These are phyloP conservation scores for Amanita exitialis DNA, from an alignment of 768 basidiomycete genomes.

Conservation along the genomic window DNA sequence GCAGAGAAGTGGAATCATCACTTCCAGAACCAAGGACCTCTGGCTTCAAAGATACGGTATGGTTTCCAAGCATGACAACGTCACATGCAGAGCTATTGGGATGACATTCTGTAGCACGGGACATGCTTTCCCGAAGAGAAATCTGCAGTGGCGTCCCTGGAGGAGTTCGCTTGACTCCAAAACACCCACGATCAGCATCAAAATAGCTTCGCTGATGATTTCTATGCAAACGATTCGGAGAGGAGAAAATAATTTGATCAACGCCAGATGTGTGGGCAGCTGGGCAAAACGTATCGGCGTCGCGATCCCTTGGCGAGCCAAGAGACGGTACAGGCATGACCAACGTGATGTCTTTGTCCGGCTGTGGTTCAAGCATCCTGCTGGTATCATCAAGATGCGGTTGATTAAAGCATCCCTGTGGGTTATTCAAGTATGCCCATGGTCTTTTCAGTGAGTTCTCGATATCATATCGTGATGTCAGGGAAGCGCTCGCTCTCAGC, in stretches of 20 bases:
- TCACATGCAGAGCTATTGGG: constrained; percentile 2
- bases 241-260: constrained; percentile 20
- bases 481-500: constrained; percentile 29
- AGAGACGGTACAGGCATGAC: constrained; percentile 15
- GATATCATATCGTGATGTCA: constrained; percentile 52
- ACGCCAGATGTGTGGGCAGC: constrained; percentile 13
- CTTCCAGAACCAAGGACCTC: constrained; percentile 18
- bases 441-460: constrained; percentile 37
- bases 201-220: constrained; percentile 54
- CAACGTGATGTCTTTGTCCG: neutral
- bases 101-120: constrained; percentile 20
- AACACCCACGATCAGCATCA: constrained; percentile 23
- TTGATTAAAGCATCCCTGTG: constrained; percentile 11
- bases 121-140: constrained; percentile 19
- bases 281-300: constrained; percentile 20
- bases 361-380: constrained; percentile 32
- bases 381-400: neutral
- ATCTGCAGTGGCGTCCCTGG: constrained; percentile 26
- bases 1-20: constrained; percentile 37
- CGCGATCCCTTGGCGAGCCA: constrained; percentile 44
- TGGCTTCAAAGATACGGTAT: constrained; percentile 9
- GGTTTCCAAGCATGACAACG: constrained; percentile 14
- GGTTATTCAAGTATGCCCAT: constrained; percentile 26
- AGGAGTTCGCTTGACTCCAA: constrained; percentile 33
- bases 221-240: constrained; percentile 17